Evolutionary conservation across 768 basidiomycete species (phyloP).

Genomic region (Collybiopsis luxurians): DNA sequence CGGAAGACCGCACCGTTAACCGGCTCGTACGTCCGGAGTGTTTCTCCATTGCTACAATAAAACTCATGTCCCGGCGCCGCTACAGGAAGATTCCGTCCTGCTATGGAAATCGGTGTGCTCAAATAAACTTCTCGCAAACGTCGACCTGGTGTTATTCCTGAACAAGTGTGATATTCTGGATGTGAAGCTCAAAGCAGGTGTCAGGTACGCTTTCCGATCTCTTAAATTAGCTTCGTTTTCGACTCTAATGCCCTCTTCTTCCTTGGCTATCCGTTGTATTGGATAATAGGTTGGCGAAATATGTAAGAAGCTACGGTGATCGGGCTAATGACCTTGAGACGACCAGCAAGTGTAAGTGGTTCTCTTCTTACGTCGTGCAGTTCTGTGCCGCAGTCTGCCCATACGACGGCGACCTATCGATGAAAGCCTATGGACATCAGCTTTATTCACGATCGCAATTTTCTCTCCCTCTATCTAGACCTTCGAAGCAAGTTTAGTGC

Average conservation of each 20-base stretch:
- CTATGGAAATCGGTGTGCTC: constrained; percentile 86
- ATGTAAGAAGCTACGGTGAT: constrained; percentile 72
- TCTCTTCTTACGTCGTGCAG: neutral
- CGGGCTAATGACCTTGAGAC: constrained; percentile 67
- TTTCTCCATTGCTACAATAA: neutral
- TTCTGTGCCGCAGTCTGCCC: neutral
- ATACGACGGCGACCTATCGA: neutral
- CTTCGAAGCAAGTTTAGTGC: constrained; percentile 70
- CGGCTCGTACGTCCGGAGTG: constrained; percentile 41
- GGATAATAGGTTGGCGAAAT: constrained; percentile 56
- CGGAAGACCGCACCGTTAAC: constrained; percentile 60
- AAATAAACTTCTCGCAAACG: constrained; percentile 75
- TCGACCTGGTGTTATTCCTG: constrained; percentile 81
- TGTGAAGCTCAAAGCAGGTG: constrained; percentile 60
- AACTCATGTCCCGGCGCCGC: neutral
- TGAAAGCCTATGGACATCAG: neutral
- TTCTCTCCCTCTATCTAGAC: constrained; percentile 36
- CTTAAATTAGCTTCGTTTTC: neutral
- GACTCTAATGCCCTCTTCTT: neutral
- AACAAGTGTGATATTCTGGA: constrained; percentile 88
- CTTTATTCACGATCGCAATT: neutral
- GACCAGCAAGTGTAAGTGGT: constrained; percentile 63
- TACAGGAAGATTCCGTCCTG: constrained; percentile 82
- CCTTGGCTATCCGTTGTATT: neutral
- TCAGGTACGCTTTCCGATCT: constrained; percentile 30